These are phyloP conservation scores for Canna indica DNA, from an alignment of 176 grass and related monocot genomes.

Conservation along the genomic window DNA sequence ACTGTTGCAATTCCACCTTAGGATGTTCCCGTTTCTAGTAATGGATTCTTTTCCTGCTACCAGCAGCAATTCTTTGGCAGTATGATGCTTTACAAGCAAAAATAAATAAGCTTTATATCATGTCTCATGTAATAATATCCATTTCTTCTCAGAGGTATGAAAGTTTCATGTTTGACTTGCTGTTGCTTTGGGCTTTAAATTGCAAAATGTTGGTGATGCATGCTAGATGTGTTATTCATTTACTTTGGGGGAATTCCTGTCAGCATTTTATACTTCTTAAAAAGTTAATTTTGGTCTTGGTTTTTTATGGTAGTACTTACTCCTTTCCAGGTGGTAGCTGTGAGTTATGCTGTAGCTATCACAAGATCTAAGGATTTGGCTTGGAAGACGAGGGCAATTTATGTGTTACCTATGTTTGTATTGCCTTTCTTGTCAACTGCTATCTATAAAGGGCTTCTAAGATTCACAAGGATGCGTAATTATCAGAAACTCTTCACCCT, in stretches of 20 bases:
- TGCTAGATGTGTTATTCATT: background rate
- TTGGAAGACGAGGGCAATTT: slow-evolving; percentile 56
- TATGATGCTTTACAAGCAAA: background rate
- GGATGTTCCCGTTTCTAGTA: background rate
- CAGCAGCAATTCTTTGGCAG: background rate
- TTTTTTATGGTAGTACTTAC: background rate
- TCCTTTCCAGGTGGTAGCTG: slow-evolving; percentile 43
- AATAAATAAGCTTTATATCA: background rate
- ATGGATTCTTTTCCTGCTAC: background rate
- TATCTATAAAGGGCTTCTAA: slow-evolving; percentile 44
- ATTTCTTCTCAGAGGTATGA: background rate
- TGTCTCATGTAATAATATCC: background rate
- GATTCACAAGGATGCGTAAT: slow-evolving; percentile 65
- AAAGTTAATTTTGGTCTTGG: background rate
- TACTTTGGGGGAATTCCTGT: background rate
- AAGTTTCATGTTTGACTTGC: background rate
- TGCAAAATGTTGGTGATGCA: background rate
- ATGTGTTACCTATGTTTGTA: slow-evolving; percentile 62
- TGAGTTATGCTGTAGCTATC: slow-evolving; percentile 55
- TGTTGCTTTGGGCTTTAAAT: background rate
- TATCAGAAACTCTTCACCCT: slow-evolving; percentile 15
- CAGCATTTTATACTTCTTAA: background rate
- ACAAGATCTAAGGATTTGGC: slow-evolving; percentile 51
- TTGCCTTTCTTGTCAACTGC: slow-evolving; percentile 55
- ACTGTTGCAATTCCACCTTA: background rate